phyloP scores from a whole-genome alignment of 2,329 filamentous ascomycete species.

The Cercospora janseana region DNA sequence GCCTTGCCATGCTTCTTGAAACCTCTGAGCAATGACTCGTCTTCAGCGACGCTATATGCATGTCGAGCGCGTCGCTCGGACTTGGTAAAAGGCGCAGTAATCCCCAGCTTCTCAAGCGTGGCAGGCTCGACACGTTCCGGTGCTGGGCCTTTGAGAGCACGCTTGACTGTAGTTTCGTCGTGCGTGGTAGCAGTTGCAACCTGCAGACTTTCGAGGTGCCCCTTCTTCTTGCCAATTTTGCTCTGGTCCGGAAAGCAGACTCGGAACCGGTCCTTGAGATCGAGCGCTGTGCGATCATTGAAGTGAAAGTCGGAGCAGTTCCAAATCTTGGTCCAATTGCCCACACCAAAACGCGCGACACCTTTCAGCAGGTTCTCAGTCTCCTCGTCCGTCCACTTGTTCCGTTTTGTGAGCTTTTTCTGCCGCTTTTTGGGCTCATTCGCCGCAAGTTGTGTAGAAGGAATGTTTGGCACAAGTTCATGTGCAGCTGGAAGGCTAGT shows the following conservation, averaged over 20 bases:
- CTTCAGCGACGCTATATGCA: constrained; percentile 57
- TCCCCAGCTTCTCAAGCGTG: constrained; percentile 47
- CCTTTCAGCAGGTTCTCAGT: constrained; percentile 58
- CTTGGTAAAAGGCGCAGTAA: constrained; percentile 51
- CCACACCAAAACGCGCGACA: constrained; percentile 60
- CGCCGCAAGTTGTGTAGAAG: constrained; percentile 29
- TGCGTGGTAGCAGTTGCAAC: background rate
- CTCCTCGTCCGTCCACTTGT: constrained; percentile 63
- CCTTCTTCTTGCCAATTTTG: constrained; percentile 10
- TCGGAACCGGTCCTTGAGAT: constrained; percentile 59
- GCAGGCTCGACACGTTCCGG: constrained; percentile 31
- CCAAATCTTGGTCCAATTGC: constrained; percentile 64
- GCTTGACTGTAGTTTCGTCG: constrained; percentile 5
- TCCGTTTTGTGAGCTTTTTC: constrained; percentile 33
- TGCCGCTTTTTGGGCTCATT: constrained; percentile 22
- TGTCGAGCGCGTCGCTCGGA: constrained; percentile 54
- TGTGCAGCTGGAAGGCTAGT: background rate
- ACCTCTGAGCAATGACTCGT: constrained; percentile 57
- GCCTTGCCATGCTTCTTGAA: constrained; percentile 59
- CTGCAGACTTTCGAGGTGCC: background rate
- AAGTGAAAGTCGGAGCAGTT: constrained; percentile 57
- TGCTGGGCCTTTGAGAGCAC: constrained; percentile 24
- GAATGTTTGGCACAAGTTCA: constrained; percentile 12
- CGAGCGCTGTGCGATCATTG: constrained; percentile 58
- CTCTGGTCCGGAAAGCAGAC: constrained; percentile 33